Base-by-base conservation (phyloP, 2,329 filamentous ascomycete genomes). In the Fusarium torreyae region DNA sequence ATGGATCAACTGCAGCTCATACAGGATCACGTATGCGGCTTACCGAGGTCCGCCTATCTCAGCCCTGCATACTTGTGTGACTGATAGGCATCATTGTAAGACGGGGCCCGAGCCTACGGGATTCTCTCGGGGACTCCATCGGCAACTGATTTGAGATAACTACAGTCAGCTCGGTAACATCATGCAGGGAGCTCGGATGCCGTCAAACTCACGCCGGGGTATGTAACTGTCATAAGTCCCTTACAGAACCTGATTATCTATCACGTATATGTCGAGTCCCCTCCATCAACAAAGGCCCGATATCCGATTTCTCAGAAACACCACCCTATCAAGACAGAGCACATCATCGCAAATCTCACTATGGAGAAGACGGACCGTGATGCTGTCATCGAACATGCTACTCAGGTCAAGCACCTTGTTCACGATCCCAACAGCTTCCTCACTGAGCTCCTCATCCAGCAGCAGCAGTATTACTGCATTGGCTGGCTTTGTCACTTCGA, bases 361-460 rank as follows among this genome's bases (percentile, higher is more conserved):
- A 68, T 68, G 66, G 49, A 68, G 20, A 68, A 68, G 24, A 66
- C 66, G 1, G 45, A 62, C 20, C 56, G 66, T 57, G 66, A 68
- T 28, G 57, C 66, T 34, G 39, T 66, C 8, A 68, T 68, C 5
- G 66, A 68, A 17, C 57, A 68, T 38, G 50, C 61, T 6, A 44
- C 61, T n/a, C 66, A 68, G 46, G 38, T 66, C 1, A 68, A 66
- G 14, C 42, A 48, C 34, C 55, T 54, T 11, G 66, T 63, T 6
- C 61, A 69, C 51, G 66, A 69, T 33, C 66, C 66, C 5, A 67
- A 68, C 46, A 69, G 55, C 15, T 69, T 69, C 13, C 39, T 68
- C 31, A 68, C 66, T 28, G 66, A 68, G 31, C 36, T 69, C 2
- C 66, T 66, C 11, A 61, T 49, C 3, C 66, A 68, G 18, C 66